These are phyloP conservation scores for Agarophyton chilense DNA, from an alignment of 23 red algal genomes.

Conservation along the genomic window DNA sequence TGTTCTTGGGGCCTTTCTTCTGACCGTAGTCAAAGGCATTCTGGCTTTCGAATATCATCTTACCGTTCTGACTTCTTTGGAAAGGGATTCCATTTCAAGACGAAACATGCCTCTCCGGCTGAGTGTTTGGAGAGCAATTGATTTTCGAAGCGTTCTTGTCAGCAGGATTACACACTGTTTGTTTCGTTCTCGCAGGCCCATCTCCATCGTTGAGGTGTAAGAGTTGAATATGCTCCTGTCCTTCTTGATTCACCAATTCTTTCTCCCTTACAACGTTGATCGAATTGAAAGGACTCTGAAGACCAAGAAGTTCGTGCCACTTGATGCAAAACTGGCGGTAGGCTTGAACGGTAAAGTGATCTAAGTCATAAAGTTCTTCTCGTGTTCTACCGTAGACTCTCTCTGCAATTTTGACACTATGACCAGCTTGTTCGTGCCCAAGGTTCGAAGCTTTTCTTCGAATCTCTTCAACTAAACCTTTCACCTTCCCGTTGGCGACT, in stretches of 20 bases:
- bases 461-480: background rate
- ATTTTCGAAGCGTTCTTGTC: background rate
- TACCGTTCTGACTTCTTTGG: background rate
- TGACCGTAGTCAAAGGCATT: background rate
- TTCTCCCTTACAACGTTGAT: background rate
- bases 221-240: too few species aligned
- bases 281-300: background rate
- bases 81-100: background rate
- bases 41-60: background rate
- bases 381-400: background rate
- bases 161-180: background rate
- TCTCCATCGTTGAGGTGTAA: background rate
- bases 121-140: background rate
- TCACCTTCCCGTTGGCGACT: background rate
- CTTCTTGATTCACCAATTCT: background rate
- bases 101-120: background rate
- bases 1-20: too few species aligned
- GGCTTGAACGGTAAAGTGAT: background rate
- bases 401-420: background rate
- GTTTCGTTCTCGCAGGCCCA: background rate
- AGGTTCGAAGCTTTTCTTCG: background rate
- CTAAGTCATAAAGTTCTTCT: background rate
- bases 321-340: background rate
- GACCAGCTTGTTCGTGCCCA: background rate
- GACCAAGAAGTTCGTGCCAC: background rate